These are phyloP conservation scores for Dichotomocladium elegans DNA, from an alignment of 371 early-diverging fungal species.

Conservation along the genomic window DNA sequence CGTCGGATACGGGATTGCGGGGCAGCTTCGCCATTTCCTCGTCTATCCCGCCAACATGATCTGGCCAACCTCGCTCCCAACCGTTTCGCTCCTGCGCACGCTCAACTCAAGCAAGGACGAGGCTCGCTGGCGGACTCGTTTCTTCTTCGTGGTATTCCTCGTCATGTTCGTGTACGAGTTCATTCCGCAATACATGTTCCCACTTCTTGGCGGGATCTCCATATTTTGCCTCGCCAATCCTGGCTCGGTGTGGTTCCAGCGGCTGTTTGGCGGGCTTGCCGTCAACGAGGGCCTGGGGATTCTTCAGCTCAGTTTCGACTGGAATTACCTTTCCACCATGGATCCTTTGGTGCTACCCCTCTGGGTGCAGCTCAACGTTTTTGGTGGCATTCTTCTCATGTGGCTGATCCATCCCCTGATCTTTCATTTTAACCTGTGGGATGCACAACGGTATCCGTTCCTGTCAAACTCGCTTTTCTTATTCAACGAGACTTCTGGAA, in stretches of 20 bases:
- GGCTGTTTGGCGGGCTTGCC: constrained; percentile 44
- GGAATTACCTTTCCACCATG: constrained; percentile 44
- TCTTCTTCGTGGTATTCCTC: constrained; percentile 45
- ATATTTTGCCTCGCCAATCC: constrained; percentile 38
- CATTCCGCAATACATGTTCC: constrained; percentile 47
- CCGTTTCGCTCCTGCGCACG: constrained; percentile 69
- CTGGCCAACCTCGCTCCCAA: constrained; percentile 81
- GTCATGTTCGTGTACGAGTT: constrained; percentile 40
- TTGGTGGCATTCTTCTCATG: constrained; percentile 28
- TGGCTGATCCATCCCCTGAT: constrained; percentile 36
- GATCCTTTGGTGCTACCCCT: constrained; percentile 70
- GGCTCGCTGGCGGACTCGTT: constrained; percentile 59
- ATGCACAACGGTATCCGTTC: constrained; percentile 43
- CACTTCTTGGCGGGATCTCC: constrained; percentile 46
- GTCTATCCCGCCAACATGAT: constrained; percentile 84
- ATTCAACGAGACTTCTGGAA: constrained; percentile 18
- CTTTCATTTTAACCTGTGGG: constrained; percentile 42
- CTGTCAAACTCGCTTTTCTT: constrained; percentile 36
- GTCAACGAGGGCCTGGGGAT: constrained; percentile 51
- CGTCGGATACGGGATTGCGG: constrained; percentile 83
- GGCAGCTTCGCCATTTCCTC: constrained; percentile 72
- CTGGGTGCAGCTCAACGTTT: constrained; percentile 39
- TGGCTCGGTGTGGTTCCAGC: constrained; percentile 45
- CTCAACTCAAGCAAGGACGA: constrained; percentile 61
- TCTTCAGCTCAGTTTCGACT: constrained; percentile 47